Percentiles rank a stretch among this genome's conserved stretches.
These are phyloP conservation scores for Rhizomucor pusillus DNA, from an alignment of 371 early-diverging fungal genomes.

Conservation along the genomic window DNA sequence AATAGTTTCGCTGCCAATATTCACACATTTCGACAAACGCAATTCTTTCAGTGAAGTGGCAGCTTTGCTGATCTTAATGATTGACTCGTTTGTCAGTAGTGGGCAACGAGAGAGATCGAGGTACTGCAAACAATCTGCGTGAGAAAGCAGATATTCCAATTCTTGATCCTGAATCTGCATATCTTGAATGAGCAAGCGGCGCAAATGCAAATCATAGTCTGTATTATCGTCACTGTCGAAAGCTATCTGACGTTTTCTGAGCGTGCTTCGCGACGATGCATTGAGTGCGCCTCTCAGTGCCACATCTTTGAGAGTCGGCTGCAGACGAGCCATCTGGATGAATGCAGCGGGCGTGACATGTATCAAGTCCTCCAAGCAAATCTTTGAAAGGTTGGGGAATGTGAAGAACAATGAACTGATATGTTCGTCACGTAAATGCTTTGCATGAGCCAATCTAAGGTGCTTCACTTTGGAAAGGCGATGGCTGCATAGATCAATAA, in stretches of 20 bases:
- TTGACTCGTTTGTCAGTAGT: background rate
- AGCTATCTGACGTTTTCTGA: background rate
- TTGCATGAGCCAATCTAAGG: background rate
- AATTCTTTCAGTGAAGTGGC: background rate
- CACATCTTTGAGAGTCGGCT: background rate
- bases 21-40: background rate
- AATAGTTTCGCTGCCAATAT: background rate
- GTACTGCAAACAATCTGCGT: background rate
- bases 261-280: background rate
- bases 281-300: background rate
- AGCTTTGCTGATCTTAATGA: background rate
- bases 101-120: background rate
- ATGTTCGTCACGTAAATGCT: background rate
- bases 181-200: background rate
- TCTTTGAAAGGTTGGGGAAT: background rate
- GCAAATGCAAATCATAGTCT: background rate
- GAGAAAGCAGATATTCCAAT: background rate
- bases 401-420: background rate
- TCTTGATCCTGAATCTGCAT: background rate
- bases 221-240: background rate
- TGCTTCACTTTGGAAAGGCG: background rate
- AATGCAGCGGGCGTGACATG: background rate
- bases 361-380: slow-evolving; percentile 2
- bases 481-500: background rate
- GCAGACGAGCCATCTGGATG: background rate